Evolutionary conservation across 331 rosid species (phyloP), one percentile per base, ranked within the genome.

Genomic region (Phaseolus coccineus): DNA sequence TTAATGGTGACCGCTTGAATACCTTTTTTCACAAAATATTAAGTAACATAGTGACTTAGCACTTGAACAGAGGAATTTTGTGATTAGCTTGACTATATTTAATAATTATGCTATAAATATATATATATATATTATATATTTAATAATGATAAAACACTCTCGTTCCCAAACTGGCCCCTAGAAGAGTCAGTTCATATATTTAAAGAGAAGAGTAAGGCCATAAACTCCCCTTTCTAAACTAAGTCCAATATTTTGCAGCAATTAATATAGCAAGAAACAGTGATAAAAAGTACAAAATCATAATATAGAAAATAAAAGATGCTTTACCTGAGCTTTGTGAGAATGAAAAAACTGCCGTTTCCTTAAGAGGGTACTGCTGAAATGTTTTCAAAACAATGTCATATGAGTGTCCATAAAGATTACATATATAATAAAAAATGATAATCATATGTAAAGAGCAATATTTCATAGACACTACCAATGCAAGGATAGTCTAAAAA

Each of bases 341-440:
- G 98, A 93, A 84, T 93, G 98, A 83, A 89, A 91, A 81, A 91
- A 93, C 69, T 89, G 91, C 11, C 97, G 89, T 88, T 89, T 89
- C 91, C 91, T 86, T 85, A 91, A 67, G 82, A 93, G 88, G 77
- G 86, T 81, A 84, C 87, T 82, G 83, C 96, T 93, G 91, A 77
- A 87, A 89, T 69, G 71, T 25, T 61, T 65, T 22, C 5, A 69
- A 30, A 50, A 35, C 27, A 46, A 55, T 28, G 51, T 74, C 55
- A 47, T 31, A 44, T 66, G 31, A 16, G 44, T 40, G 30, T 31
- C 56, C 24, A 5, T 50, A 12, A 33, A 46, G 50, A 56, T 64
- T 11, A 80, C 57, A 55, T 12, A 57, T 33, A n/a, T 30, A 42
- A 19, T 19, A 6, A 28, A 57, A 39, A 50, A 65, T n/a, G 39